These are phyloP conservation scores for Boletus rubescentipes DNA, from an alignment of 768 basidiomycete genomes.

Conservation along the genomic window DNA sequence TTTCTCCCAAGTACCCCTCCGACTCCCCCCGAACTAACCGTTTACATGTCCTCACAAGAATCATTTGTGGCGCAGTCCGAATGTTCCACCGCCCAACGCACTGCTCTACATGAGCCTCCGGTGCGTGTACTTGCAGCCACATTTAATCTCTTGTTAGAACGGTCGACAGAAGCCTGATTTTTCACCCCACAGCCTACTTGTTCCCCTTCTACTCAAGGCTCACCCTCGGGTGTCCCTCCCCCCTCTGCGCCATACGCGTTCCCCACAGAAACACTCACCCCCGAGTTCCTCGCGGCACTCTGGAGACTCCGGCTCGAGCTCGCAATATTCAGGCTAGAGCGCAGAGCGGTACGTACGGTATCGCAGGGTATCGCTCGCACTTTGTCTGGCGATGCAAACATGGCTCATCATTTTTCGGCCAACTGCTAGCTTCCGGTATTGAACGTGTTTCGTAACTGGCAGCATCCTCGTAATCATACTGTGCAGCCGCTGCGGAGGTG, in stretches of 20 bases:
- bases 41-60: slow-evolving; percentile 6
- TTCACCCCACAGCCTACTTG: background rate
- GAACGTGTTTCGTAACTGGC: slow-evolving; percentile 16
- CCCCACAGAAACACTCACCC: background rate
- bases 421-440: slow-evolving; percentile 18
- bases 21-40: background rate
- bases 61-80: background rate
- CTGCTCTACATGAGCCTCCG: background rate
- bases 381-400: background rate
- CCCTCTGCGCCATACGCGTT: background rate
- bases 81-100: background rate
- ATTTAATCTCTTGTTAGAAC: background rate
- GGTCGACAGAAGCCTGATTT: background rate
- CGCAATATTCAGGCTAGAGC: slow-evolving; percentile 22
- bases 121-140: slow-evolving; percentile 2
- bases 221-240: background rate
- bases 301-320: slow-evolving; percentile 20
- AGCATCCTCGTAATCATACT: background rate
- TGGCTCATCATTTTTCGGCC: background rate
- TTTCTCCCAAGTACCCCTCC: background rate
- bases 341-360: slow-evolving; percentile 19
- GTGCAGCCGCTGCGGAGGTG: slow-evolving; percentile 6
- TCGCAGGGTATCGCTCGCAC: background rate
- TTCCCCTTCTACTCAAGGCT: background rate
- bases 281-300: slow-evolving; percentile 15